A percentile compares a stretch with the other conserved stretches of the same genome.
These are phyloP conservation scores for Aulographum hederae DNA, from an alignment of 2,329 filamentous ascomycete species.

Conservation along the genomic window DNA sequence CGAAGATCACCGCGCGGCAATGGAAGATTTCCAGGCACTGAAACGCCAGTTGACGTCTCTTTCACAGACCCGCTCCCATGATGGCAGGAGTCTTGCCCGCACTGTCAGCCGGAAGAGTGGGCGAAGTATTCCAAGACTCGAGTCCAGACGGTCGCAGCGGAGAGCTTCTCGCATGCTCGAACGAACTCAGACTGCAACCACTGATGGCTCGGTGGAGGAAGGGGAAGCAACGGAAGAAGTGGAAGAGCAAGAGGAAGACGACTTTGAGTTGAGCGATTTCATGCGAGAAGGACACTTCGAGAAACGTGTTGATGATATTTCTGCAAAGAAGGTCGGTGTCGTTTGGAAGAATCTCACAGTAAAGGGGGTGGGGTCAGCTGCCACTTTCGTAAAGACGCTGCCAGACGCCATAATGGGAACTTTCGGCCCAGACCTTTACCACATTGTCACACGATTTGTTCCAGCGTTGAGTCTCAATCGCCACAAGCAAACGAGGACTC, in stretches of 20 bases:
- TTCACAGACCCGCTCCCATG: too few relatives aligned
- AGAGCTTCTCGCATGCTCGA: too few relatives aligned
- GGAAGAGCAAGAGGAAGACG: conserved; percentile 32
- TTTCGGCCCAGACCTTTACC: conserved; percentile 65
- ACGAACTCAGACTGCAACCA: too few relatives aligned
- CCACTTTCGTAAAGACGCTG: conserved; percentile 52
- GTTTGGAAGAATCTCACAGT: conserved; percentile 62
- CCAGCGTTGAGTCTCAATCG: conserved; percentile 31
- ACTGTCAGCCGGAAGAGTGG: too few relatives aligned
- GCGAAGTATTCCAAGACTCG: too few relatives aligned
- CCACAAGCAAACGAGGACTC: conserved; percentile 29
- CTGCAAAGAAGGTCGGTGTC: conserved; percentile 61
- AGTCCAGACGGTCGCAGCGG: too few relatives aligned
- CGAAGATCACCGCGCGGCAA: conserved; percentile 32
- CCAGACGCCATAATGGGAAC: conserved; percentile 59
- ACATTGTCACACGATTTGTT: conserved; percentile 35
- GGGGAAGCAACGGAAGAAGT: conserved; percentile 13
- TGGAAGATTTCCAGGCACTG: conserved; percentile 43
- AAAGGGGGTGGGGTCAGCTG: conserved; percentile 47
- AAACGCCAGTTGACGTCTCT: too few relatives aligned
- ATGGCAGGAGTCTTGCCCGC: too few relatives aligned
- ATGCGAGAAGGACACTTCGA: conserved; percentile 60
- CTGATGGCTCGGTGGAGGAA: conserved; percentile 9
- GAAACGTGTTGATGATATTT: conserved; percentile 46
- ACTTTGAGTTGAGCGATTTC: conserved; percentile 52